These are phyloP conservation scores for Pouteria glomerata DNA, from an alignment of 148 eudicot genomes.

Conservation along the genomic window DNA sequence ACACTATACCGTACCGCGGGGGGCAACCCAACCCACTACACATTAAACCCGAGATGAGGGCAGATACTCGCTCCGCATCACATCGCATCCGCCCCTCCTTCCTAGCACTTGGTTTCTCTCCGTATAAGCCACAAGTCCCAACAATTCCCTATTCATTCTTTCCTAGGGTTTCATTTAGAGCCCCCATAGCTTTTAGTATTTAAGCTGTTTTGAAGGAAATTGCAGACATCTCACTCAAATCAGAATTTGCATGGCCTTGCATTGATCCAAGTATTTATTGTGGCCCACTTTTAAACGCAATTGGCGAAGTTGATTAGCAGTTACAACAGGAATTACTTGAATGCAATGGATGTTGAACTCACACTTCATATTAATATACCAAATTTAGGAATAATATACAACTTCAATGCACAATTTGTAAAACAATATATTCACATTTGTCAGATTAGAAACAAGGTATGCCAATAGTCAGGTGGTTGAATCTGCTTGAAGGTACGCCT, in stretches of 20 bases:
- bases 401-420: neutral
- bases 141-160: neutral
- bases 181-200: neutral
- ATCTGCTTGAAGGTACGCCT: neutral
- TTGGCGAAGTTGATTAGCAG: neutral
- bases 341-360: neutral
- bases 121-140: too few species aligned
- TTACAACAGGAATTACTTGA: neutral
- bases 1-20: too few species aligned
- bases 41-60: too few species aligned
- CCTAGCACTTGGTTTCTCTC: too few species aligned
- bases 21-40: too few species aligned
- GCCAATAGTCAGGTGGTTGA: neutral
- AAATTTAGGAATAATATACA: neutral
- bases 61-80: too few species aligned
- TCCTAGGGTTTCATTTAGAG: neutral
- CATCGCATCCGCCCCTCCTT: too few species aligned
- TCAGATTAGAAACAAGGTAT: neutral
- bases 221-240: neutral
- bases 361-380: neutral
- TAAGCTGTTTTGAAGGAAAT: neutral
- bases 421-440: neutral
- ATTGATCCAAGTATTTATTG: neutral
- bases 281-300: neutral
- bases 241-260: neutral